phyloP scores from a whole-genome alignment of 1,284 basidiomycete species.

The Entoloma clypeatum region DNA sequence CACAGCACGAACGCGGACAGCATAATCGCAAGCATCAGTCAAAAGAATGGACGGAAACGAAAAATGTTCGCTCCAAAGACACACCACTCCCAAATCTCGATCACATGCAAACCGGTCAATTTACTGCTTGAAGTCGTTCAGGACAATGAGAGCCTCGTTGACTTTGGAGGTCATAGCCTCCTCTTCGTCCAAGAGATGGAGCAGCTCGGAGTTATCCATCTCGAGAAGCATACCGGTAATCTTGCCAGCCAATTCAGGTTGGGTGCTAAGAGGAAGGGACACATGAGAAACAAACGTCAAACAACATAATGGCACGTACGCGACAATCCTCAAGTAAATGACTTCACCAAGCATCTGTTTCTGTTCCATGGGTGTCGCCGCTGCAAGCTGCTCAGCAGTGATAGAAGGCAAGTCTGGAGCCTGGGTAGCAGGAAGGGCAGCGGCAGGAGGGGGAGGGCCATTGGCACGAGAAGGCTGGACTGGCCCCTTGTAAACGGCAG shows the following conservation, averaged over 20 bases:
- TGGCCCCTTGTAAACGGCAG: conserved; percentile 39
- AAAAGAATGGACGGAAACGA: conserved; percentile 37
- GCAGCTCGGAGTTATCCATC: conserved; percentile 92
- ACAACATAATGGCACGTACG: conserved; percentile 46
- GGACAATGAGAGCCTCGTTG: conserved; percentile 78
- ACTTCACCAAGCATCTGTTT: conserved; percentile 96
- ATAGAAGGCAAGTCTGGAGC: conserved; percentile 44
- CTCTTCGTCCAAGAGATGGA: conserved; percentile 78
- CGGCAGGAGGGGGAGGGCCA: conserved; percentile 34
- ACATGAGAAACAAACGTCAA: conserved; percentile 15
- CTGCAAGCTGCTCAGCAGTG: conserved; percentile 60
- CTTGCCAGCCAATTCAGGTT: conserved; percentile 92
- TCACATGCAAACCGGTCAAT: conserved; percentile 28
- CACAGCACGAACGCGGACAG: conserved; percentile 16
- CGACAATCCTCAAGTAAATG: conserved; percentile 84
- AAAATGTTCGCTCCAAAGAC: conserved; percentile 24
- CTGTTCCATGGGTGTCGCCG: conserved; percentile 82
- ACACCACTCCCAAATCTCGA: conserved; percentile 12
- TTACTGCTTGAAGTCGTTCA: conserved; percentile 73
- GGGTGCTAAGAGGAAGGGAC: conserved; percentile 39
- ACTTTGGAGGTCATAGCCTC: conserved; percentile 87
- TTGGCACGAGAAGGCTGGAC: conserved; percentile 32
- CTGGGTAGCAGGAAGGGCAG: conserved; percentile 33
- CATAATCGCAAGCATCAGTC: conserved; percentile 20
- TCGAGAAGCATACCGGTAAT: conserved; percentile 97